Percentiles rank a stretch among this genome's conserved stretches.
These are phyloP conservation scores for Ophiostoma australiae DNA, from an alignment of 2,329 filamentous ascomycete genomes.

Conservation along the genomic window DNA sequence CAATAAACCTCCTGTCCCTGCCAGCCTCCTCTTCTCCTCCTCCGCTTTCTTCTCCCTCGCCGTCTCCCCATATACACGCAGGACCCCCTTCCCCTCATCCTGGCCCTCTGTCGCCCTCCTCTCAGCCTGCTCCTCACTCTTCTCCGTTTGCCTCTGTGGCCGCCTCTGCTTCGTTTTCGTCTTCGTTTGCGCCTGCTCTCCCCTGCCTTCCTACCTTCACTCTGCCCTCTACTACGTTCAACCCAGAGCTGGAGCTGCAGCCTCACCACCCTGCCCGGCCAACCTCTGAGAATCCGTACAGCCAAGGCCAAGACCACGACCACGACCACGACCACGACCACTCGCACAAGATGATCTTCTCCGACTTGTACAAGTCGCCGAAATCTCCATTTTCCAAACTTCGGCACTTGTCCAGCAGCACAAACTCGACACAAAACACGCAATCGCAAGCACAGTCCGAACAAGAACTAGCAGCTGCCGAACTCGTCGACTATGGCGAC, in stretches of 20 bases:
- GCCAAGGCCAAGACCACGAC: background rate
- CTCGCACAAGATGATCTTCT: slow-evolving; percentile 50
- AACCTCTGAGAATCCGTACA: background rate
- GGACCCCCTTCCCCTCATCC: background rate
- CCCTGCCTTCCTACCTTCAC: background rate
- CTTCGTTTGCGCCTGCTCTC: background rate
- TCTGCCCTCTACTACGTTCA: background rate
- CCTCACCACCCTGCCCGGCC: background rate
- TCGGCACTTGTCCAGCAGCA: slow-evolving; percentile 36
- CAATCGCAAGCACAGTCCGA: background rate
- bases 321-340: background rate
- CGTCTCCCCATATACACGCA: background rate
- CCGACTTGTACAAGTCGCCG: slow-evolving; percentile 54
- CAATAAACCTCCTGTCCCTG: slow-evolving; percentile 15
- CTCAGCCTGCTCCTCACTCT: background rate
- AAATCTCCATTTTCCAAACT: slow-evolving; percentile 51
- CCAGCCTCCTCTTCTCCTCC: slow-evolving; percentile 14
- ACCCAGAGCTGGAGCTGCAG: background rate
- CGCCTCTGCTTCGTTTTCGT: background rate
- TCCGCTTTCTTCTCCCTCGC: slow-evolving; percentile 3
- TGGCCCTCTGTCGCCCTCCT: no score
- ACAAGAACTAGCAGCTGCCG: background rate
- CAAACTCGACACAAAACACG: background rate
- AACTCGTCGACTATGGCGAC: slow-evolving; percentile 45
- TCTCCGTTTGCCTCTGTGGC: background rate